Evolutionary conservation across 768 basidiomycete species (phyloP), one percentile per base, ranked within the genome.

Genomic region (Russula dissimulans): DNA sequence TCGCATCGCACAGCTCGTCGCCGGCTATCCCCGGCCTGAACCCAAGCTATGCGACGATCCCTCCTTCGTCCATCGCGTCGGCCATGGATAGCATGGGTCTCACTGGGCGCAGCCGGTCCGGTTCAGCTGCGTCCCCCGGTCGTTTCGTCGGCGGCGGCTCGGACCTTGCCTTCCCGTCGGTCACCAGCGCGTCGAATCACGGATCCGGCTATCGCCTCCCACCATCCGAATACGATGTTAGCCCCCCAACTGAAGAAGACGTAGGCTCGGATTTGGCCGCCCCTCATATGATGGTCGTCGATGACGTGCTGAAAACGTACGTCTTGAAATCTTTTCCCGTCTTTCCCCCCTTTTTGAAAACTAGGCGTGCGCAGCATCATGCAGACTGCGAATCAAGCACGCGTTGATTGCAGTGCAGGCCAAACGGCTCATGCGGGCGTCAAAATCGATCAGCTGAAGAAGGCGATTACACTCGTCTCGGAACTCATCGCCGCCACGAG

Each of bases 381-480:
- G 44, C 77, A 80, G 56, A 83, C 82, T 15, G 83, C 84, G 42
- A 75, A 78, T 55, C 80, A 81, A 46, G 84, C 82, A 45, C 80
- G 77, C 44, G 75, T 76, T 42, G 78, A 78, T 38, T 84, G 80
- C 62, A 73, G 73, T 32, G 62, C 70, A 15, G 78, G 71, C n/a
- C 77, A 80, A 63, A 76, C 75, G 52, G 61, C 74, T 8, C 78
- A 79, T 65, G 79, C 80, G 6, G 75, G 75, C 43, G 75, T 69
- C 32, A 80, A 79, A 66, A 78, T 85, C 56, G 80, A 78, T 66
- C 77, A 83, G 60, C 76, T 85, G 66, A 81, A 74, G 67, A 76
- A 78, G 67, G 78, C 80, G 39, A 79, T 85, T 54, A 71, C 73
- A 5, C 70, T 79, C 57, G 81, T 82, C 31, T 75, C 81, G 7